These are phyloP conservation scores for Microbotryum lychnidis-dioicae DNA, from an alignment of 1,284 basidiomycete genomes.

Conservation along the genomic window DNA sequence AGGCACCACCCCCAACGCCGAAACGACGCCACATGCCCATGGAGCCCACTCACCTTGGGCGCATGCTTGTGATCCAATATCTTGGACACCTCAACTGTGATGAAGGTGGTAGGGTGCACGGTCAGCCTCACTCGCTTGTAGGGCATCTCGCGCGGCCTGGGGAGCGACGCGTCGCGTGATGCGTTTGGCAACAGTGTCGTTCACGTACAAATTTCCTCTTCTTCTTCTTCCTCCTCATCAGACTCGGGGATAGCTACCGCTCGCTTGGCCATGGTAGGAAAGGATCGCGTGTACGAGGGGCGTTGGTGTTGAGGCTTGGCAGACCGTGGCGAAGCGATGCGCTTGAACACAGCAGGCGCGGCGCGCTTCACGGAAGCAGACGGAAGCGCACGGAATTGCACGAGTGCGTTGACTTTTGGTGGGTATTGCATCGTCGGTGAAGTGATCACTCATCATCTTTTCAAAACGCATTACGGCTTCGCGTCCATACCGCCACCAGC, in stretches of 20 bases:
- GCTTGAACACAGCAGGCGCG: too few relatives aligned
- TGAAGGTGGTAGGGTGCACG: not conserved
- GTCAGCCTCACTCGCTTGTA: not conserved
- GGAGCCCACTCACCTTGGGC: not conserved
- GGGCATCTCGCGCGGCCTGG: not conserved
- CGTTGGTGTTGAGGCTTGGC: not conserved
- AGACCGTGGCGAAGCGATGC: not conserved
- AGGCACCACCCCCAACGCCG: too few relatives aligned
- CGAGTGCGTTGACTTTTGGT: not conserved
- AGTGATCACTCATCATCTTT: too few relatives aligned
- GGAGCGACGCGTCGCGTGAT: not conserved
- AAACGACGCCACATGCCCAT: not conserved
- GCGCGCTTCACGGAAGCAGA: too few relatives aligned
- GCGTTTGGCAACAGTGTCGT: not conserved
- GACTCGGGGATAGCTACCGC: not conserved
- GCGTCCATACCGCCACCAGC: too few relatives aligned
- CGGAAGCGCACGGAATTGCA: not conserved
- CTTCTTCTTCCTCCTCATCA: not conserved
- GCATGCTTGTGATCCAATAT: conserved; percentile 10
- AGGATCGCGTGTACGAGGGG: not conserved
- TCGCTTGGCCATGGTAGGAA: not conserved
- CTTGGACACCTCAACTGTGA: conserved; percentile 8
- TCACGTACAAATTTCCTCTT: conserved; percentile 7
- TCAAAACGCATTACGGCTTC: too few relatives aligned
- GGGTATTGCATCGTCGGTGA: not conserved